A percentile compares a stretch with the other conserved stretches of the same genome.
These are phyloP conservation scores for Phytophthora sp. DNA, from an alignment of 352 stramenopile species.

Conservation along the genomic window DNA sequence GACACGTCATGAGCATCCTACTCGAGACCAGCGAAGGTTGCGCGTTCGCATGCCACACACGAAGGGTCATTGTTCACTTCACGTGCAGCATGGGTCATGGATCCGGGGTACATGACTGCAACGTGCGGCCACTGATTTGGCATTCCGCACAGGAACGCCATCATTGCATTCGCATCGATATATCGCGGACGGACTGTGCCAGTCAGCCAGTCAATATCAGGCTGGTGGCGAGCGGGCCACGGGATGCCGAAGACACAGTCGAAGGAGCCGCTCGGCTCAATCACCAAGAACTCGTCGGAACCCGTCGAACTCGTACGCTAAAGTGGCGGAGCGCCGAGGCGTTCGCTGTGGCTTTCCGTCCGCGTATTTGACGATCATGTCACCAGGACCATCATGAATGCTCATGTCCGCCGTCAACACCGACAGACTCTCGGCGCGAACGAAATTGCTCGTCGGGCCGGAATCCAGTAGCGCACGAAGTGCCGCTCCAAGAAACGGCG, in stretches of 20 bases:
- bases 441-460: conserved; percentile 34
- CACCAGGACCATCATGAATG: conserved; percentile 5
- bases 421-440: conserved; percentile 16
- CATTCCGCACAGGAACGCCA: conserved; percentile 12
- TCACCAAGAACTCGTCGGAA: conserved; percentile 40
- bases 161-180: conserved; percentile 21
- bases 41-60: conserved; percentile 5
- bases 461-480: conserved; percentile 20
- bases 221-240: conserved; percentile 37
- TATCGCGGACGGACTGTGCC: conserved; percentile 15
- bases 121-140: conserved; percentile 14
- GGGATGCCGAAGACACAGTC: conserved; percentile 41
- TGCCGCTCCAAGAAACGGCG: too few relatives aligned
- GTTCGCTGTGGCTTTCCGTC: conserved; percentile 20
- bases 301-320: conserved; percentile 29
- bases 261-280: conserved; percentile 35
- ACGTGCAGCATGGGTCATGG: neutral
- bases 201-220: conserved; percentile 29
- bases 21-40: conserved; percentile 13
- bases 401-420: conserved; percentile 19
- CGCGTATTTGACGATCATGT: conserved; percentile 27
- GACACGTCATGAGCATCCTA: conserved; percentile 17
- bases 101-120: conserved; percentile 24
- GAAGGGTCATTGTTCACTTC: conserved; percentile 30
- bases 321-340: conserved; percentile 14